Conservation (phyloP, 345 rosid genomes). For the Kernera saxatilis region DNA sequence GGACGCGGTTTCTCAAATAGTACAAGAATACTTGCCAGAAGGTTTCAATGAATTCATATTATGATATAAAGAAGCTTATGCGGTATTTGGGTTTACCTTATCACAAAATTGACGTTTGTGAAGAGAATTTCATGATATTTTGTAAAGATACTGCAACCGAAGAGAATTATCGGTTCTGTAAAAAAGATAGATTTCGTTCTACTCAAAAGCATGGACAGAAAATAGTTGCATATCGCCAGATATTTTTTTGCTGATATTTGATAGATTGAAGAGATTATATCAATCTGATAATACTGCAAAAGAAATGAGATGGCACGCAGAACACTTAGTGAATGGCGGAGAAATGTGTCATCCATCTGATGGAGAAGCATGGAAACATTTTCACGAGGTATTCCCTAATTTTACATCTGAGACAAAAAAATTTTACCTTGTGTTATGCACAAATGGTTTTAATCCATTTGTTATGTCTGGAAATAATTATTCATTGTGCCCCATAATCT, state of each 20-base stretch:
- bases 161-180: too few species aligned
- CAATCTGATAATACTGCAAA: not conserved
- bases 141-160: too few species aligned
- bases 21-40: too few species aligned
- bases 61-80: too few species aligned
- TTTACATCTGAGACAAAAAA: not conserved
- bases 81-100: too few species aligned
- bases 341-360: slow-evolving; percentile 6
- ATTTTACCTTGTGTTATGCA: not conserved
- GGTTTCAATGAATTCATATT: too few species aligned
- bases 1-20: not conserved
- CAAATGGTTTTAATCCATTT: too few species aligned
- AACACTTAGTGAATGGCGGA: not conserved
- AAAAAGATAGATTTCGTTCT: too few species aligned
- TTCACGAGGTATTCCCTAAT: not conserved
- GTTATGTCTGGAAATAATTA: not conserved
- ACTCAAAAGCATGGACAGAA: too few species aligned
- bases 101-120: too few species aligned
- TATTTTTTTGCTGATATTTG: not conserved
- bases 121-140: too few species aligned
- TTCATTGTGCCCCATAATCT: not conserved
- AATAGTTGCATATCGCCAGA: not conserved
- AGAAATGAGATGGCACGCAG: not conserved
- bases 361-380: not conserved
- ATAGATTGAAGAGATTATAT: too few species aligned